Percentiles rank a stretch among this genome's conserved stretches.
phyloP scores from a whole-genome alignment of 257 asterid genomes.

The Solanum sejunctum region DNA sequence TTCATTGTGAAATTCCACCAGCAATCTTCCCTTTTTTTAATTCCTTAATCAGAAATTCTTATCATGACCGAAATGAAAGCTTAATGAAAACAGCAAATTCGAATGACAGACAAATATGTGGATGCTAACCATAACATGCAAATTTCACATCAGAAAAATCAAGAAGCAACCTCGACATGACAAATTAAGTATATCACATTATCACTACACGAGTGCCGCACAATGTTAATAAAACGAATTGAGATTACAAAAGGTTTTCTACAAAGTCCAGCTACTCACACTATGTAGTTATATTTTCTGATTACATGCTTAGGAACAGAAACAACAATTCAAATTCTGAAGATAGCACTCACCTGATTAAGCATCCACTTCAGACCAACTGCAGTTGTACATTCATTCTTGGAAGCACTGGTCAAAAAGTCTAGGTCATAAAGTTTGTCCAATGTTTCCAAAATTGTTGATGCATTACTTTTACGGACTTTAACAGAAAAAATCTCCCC shows the following conservation, averaged over 20 bases:
- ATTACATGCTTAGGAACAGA: not conserved
- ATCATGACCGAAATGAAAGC: not conserved
- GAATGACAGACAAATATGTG: not conserved
- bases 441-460: conserved; percentile 64
- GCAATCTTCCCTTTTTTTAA: not conserved
- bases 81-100: not conserved
- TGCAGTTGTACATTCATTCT: conserved; percentile 97
- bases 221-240: not conserved
- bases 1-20: not conserved
- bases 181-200: not conserved
- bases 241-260: not conserved
- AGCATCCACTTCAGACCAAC: conserved; percentile 98
- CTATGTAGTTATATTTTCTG: not conserved
- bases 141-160: not conserved
- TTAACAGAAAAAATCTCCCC: conserved; percentile 92
- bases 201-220: not conserved
- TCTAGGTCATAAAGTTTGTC: conserved; percentile 82
- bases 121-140: not conserved
- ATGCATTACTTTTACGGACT: conserved; percentile 47
- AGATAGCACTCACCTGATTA: conserved; percentile 52
- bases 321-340: not conserved
- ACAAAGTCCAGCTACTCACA: not conserved
- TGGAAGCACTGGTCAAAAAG: conserved; percentile 75
- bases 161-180: not conserved
- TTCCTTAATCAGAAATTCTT: not conserved